Evolutionary conservation across 2,329 filamentous ascomycete genomes (phyloP).

Genomic region (Sclerotinia trifoliorum): DNA sequence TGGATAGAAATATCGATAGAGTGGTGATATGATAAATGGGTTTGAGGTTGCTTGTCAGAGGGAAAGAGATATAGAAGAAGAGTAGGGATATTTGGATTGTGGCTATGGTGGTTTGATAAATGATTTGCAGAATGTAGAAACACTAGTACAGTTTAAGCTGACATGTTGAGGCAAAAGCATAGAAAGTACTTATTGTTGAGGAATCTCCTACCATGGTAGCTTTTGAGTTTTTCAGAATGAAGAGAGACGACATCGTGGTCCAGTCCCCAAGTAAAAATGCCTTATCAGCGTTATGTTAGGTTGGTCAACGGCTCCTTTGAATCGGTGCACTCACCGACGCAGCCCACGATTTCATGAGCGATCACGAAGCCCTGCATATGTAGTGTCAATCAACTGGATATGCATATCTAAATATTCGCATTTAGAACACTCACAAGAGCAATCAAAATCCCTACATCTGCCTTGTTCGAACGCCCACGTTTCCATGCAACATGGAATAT

Average conservation of each 20-base stretch:
- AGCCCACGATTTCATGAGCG: background rate
- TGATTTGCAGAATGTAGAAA: background rate
- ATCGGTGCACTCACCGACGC: background rate
- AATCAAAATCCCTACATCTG: background rate
- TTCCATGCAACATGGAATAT: background rate
- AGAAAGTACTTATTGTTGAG: too few species aligned
- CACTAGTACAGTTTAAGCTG: background rate
- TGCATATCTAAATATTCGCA: background rate
- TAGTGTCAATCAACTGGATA: background rate
- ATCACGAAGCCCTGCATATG: background rate
- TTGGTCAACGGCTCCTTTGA: background rate
- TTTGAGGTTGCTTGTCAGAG: too few species aligned
- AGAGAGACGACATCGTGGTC: background rate
- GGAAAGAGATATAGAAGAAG: background rate
- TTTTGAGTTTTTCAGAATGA: background rate
- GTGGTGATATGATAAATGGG: background rate
- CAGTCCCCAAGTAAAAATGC: background rate
- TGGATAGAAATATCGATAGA: background rate
- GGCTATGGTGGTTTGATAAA: constrained; percentile 1
- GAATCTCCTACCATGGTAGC: too few species aligned
- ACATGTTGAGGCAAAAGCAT: too few species aligned
- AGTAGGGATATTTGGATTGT: background rate
- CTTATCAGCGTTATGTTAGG: background rate
- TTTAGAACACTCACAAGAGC: background rate
- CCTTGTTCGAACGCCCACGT: background rate